Conservation (phyloP, 2,329 filamentous ascomycete species). For the Herpotrichia juniperi region DNA sequence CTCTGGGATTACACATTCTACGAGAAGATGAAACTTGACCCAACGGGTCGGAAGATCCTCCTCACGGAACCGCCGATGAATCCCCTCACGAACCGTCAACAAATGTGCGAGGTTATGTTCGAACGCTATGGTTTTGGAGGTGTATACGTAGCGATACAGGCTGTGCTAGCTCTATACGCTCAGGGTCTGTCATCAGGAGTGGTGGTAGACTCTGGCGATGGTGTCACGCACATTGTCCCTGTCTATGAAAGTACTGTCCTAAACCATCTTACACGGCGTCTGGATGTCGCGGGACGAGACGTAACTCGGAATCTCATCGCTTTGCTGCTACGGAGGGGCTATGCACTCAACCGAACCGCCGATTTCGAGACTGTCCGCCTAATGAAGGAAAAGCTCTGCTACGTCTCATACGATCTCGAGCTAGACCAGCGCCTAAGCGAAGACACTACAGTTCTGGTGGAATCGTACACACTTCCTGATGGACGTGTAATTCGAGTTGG, state of each 20-base stretch:
- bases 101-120: conserved; percentile 99
- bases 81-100: conserved; percentile 92
- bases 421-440: conserved; percentile 95
- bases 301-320: conserved; percentile 99
- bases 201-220: conserved; percentile 98
- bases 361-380: conserved; percentile 98
- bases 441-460: conserved; percentile 95
- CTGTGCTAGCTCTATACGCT: conserved; percentile 92
- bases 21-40: conserved; percentile 94
- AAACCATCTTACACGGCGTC: conserved; percentile 90
- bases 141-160: conserved; percentile 97
- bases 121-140: conserved; percentile 95
- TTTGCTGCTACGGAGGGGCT: conserved; percentile 88
- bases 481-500: conserved; percentile 95
- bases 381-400: conserved; percentile 99
- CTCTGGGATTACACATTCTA: conserved; percentile 99
- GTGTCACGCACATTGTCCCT: conserved; percentile 97
- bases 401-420: conserved; percentile 97
- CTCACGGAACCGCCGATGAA: conserved; percentile 98
- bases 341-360: conserved; percentile 95
- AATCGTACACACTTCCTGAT: conserved; percentile 96
- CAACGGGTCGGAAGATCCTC: conserved; percentile 92
- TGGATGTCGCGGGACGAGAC: conserved; percentile 95
- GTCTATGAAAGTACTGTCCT: conserved; percentile 98
- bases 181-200: conserved; percentile 86